Evolutionary conservation across 2,329 filamentous ascomycete genomes (phyloP).

Genomic region (Colletotrichum sojae): DNA sequence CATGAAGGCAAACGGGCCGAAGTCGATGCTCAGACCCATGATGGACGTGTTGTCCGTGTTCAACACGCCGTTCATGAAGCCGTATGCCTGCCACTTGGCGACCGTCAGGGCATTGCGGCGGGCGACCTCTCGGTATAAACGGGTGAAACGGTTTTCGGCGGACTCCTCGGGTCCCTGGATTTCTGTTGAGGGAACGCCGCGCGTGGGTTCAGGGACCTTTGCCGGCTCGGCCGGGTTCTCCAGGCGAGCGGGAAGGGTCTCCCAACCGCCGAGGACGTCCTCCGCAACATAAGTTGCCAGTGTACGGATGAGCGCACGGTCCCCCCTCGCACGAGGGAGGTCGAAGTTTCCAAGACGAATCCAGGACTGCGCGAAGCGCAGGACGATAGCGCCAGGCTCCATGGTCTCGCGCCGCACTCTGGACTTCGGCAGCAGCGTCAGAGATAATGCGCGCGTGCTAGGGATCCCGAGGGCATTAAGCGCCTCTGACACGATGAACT

Average conservation of each 20-base stretch:
- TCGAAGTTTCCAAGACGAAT: constrained; percentile 96
- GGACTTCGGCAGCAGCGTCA: constrained; percentile 81
- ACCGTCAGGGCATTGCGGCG: constrained; percentile 90
- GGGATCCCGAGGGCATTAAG: constrained; percentile 89
- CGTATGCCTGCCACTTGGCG: constrained; percentile 96
- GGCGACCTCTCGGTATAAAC: constrained; percentile 89
- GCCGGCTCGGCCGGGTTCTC: constrained; percentile 65
- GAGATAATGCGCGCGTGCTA: constrained; percentile 85
- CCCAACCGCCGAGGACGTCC: constrained; percentile 90
- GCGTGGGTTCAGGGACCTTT: constrained; percentile 59
- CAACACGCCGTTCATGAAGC: constrained; percentile 98
- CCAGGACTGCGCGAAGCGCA: constrained; percentile 93
- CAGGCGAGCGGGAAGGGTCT: constrained; percentile 78
- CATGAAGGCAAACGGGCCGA: constrained; percentile 97
- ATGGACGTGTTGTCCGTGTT: constrained; percentile 99
- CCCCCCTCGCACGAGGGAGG: constrained; percentile 85
- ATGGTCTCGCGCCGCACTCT: constrained; percentile 83
- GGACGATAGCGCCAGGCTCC: constrained; percentile 93
- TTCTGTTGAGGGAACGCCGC: constrained; percentile 68
- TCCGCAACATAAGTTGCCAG: constrained; percentile 89
- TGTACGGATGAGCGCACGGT: constrained; percentile 79
- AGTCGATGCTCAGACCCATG: constrained; percentile 90
- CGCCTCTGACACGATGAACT: constrained; percentile 93
- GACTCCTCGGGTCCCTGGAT: constrained; percentile 77
- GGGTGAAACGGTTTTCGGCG: constrained; percentile 87